Percentiles rank a stretch among this genome's conserved stretches.
Evolutionary conservation across 1,284 basidiomycete species (phyloP).

Genomic region (Boletus smithii): DNA sequence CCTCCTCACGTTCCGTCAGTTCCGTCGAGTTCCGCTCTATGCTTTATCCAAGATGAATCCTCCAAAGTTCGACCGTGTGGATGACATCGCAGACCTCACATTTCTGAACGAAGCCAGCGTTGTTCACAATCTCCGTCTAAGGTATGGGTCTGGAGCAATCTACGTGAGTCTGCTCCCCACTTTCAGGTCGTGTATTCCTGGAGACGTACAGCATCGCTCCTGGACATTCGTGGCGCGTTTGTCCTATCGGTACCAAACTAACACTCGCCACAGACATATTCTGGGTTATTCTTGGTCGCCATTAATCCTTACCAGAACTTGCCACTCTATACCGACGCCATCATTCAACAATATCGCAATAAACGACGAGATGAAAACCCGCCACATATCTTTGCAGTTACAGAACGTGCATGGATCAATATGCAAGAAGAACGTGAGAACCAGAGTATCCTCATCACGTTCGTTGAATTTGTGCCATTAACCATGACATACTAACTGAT

Average conservation of each 20-base stretch:
- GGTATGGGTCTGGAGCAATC: slow-evolving; percentile 91
- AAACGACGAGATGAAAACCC: slow-evolving; percentile 93
- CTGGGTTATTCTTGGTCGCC: slow-evolving; percentile 94
- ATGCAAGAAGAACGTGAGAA: slow-evolving; percentile 98
- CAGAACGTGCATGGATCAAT: slow-evolving; percentile 97
- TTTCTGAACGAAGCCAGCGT: slow-evolving; percentile 99
- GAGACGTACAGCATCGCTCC: background rate
- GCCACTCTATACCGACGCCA: slow-evolving; percentile 91
- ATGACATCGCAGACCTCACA: slow-evolving; percentile 97
- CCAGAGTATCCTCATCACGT: slow-evolving; percentile 98
- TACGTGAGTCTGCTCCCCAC: slow-evolving; percentile 65
- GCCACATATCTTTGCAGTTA: slow-evolving; percentile 96
- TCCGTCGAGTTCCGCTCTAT: slow-evolving; percentile 72
- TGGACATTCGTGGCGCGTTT: slow-evolving; percentile 1
- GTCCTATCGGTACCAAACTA: slow-evolving; percentile 6
- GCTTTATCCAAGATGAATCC: slow-evolving; percentile 95
- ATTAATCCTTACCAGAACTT: slow-evolving; percentile 96
- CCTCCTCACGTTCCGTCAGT: slow-evolving; percentile 40
- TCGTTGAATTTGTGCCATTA: slow-evolving; percentile 33
- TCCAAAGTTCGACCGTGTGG: slow-evolving; percentile 96
- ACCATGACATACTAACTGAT: slow-evolving; percentile 1
- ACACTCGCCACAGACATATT: slow-evolving; percentile 73
- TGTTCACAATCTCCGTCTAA: slow-evolving; percentile 90
- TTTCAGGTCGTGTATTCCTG: background rate
- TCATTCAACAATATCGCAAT: slow-evolving; percentile 90